These are phyloP conservation scores for Arthromyces matolae DNA, from an alignment of 768 basidiomycete species.

Conservation along the genomic window DNA sequence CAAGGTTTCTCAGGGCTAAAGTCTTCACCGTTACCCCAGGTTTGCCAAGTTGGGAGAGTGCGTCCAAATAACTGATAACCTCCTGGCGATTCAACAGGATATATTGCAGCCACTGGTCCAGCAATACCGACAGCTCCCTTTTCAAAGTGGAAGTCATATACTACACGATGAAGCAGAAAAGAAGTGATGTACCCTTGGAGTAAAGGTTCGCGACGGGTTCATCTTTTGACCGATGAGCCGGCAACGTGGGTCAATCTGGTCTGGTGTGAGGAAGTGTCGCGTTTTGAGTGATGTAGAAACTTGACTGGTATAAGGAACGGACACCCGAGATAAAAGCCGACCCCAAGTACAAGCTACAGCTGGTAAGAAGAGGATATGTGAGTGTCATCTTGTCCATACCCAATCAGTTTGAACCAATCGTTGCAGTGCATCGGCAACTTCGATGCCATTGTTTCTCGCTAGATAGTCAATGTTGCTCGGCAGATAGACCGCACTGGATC, in stretches of 20 bases:
- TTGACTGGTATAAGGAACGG: constrained; percentile 58
- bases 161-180: not conserved
- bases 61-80: constrained; percentile 25
- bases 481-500: constrained; percentile 60
- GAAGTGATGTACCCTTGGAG: constrained; percentile 41
- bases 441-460: constrained; percentile 56
- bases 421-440: constrained; percentile 38
- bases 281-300: not conserved
- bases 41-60: constrained; percentile 62
- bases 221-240: constrained; percentile 67
- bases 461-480: constrained; percentile 69
- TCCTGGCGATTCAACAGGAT: constrained; percentile 61
- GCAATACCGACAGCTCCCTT: constrained; percentile 72
- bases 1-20: constrained; percentile 50
- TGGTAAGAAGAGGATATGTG: not conserved
- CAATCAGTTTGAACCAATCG: constrained; percentile 48
- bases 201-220: constrained; percentile 69
- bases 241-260: constrained; percentile 53
- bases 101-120: constrained; percentile 62
- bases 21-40: constrained; percentile 51
- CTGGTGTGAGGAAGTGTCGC: no score
- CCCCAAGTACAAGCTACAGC: constrained; percentile 52
- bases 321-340: constrained; percentile 63
- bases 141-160: no score
- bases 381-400: constrained; percentile 28